Percentiles rank a stretch among this genome's conserved stretches.
Conservation (phyloP, 2,329 filamentous ascomycete species). For the Aureobasidium subglaciale region DNA sequence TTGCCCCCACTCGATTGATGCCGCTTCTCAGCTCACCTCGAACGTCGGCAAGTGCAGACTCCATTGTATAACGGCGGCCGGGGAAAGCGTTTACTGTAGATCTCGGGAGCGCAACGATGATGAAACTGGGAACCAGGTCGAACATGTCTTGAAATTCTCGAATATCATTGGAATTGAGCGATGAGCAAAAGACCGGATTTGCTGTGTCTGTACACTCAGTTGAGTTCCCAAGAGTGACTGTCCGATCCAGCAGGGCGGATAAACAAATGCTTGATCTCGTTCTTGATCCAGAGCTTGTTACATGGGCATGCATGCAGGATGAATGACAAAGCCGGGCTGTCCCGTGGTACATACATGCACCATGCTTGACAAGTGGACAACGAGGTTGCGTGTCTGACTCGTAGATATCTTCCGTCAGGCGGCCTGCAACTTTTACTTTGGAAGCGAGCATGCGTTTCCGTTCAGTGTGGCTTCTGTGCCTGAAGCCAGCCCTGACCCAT, state of each 20-base stretch:
- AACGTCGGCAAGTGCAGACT: background rate
- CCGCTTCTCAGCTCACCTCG: background rate
- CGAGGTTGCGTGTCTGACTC: background rate
- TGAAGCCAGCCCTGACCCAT: background rate
- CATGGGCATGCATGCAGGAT: background rate
- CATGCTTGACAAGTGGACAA: too few species aligned
- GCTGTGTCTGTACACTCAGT: background rate
- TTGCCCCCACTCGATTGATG: background rate
- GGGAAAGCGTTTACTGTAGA: constrained; percentile 3
- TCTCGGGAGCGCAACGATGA: background rate
- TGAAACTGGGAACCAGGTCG: background rate
- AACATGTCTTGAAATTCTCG: background rate
- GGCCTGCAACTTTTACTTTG: background rate
- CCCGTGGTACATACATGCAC: background rate
- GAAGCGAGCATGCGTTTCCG: background rate
- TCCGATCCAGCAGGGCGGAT: background rate
- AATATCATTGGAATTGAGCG: too few species aligned
- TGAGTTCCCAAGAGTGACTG: background rate
- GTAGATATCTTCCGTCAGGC: background rate
- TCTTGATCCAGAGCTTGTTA: background rate
- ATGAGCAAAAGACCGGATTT: too few species aligned
- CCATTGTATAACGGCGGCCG: background rate
- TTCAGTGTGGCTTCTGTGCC: background rate
- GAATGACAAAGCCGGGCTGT: background rate
- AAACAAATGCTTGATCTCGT: background rate